Conservation (phyloP, 2,329 filamentous ascomycete species). For the Fusarium nisikadoi region DNA sequence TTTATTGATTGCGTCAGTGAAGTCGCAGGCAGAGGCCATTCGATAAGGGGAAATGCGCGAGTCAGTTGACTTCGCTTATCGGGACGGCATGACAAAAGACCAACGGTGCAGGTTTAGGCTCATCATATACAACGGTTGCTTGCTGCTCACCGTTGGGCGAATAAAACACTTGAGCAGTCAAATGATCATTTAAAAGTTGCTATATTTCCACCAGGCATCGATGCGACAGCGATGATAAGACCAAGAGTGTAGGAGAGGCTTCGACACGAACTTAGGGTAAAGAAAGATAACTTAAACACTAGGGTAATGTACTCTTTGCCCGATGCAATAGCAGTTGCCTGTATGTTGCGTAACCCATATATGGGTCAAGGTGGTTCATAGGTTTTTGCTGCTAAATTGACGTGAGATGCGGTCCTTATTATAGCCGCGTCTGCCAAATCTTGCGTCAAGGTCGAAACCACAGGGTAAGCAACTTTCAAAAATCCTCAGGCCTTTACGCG, state of each 20-base stretch:
- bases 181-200: fast-evolving
- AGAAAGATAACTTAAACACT: too few species aligned
- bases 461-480: neutral
- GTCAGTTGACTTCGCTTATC: neutral
- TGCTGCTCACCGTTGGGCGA: fast-evolving
- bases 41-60: neutral
- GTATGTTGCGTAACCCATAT: neutral
- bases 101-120: neutral
- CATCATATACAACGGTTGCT: neutral
- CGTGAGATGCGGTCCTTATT: too few species aligned
- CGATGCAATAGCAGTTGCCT: fast-evolving
- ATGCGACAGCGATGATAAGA: fast-evolving
- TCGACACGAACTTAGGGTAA: neutral
- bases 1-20: neutral
- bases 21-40: neutral
- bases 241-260: fast-evolving
- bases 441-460: fast-evolving
- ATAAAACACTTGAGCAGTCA: fast-evolving
- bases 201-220: fast-evolving
- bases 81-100: neutral
- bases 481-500: too few species aligned
- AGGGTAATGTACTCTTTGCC: too few species aligned
- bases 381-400: too few species aligned
- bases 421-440: too few species aligned
- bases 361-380: too few species aligned